Evolutionary conservation across 345 rosid species (phyloP).

Genomic region (Trapa bicornis): DNA sequence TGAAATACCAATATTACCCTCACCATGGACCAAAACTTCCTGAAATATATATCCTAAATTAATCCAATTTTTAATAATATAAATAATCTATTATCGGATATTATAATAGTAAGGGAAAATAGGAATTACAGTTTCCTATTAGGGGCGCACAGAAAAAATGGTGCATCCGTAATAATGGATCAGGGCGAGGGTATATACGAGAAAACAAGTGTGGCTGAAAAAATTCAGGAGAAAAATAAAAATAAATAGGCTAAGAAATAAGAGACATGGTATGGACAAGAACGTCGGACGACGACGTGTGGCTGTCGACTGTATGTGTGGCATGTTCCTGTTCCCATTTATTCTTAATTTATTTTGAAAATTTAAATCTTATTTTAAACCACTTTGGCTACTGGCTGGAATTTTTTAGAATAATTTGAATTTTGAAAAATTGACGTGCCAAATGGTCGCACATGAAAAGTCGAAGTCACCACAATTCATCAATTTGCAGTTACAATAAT

Average conservation of each 20-base stretch:
- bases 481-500: no score
- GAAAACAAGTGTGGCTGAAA: background rate
- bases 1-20: background rate
- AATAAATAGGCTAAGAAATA: background rate
- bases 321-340: background rate
- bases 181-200: background rate
- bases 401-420: background rate
- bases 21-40: background rate
- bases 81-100: no score
- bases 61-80: no score
- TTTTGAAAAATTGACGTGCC: background rate
- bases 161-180: background rate
- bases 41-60: background rate
- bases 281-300: slow-evolving; percentile 2
- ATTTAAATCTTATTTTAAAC: background rate
- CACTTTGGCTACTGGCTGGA: no score
- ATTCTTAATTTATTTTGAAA: background rate
- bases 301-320: background rate
- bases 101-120: no score
- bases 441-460: background rate
- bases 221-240: background rate
- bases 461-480: background rate
- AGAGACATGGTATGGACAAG: background rate
- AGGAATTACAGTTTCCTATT: no score
- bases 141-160: no score